These are phyloP conservation scores for Phylloporus sp. DNA, from an alignment of 768 basidiomycete genomes.

Conservation along the genomic window DNA sequence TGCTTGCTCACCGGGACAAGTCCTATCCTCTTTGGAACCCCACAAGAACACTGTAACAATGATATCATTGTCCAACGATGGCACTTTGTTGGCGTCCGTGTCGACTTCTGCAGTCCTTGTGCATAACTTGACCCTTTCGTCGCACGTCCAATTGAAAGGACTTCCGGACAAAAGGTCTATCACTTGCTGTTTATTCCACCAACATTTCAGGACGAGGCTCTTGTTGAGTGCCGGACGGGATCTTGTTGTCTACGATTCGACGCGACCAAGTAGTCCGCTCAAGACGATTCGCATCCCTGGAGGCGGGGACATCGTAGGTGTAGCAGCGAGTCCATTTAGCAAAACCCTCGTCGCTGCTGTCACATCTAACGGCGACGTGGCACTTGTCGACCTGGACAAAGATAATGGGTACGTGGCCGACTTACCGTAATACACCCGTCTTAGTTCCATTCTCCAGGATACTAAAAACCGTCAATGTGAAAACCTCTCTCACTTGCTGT, in stretches of 20 bases:
- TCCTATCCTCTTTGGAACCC: conserved; percentile 45
- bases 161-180: conserved; percentile 39
- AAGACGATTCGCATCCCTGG: conserved; percentile 50
- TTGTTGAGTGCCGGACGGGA: conserved; percentile 50
- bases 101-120: conserved; percentile 51
- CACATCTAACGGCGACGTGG: conserved; percentile 49
- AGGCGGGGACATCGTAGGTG: conserved; percentile 46
- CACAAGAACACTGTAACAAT: conserved; percentile 49
- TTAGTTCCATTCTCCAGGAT: conserved; percentile 36
- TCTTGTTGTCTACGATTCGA: conserved; percentile 59
- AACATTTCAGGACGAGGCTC: conserved; percentile 55
- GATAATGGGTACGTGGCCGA: conserved; percentile 53
- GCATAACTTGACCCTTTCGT: conserved; percentile 51
- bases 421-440: background rate
- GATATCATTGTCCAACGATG: conserved; percentile 57
- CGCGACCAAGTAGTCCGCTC: conserved; percentile 49
- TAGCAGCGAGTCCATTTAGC: conserved; percentile 71
- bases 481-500: conserved; percentile 52
- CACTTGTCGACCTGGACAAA: conserved; percentile 67
- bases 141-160: conserved; percentile 52
- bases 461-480: conserved; percentile 52
- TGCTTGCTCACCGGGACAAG: conserved; percentile 32
- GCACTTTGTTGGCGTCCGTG: conserved; percentile 51
- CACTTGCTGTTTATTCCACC: conserved; percentile 54
- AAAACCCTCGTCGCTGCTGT: conserved; percentile 63